A percentile compares a stretch with the other conserved stretches of the same genome.
Evolutionary conservation across 2,329 filamentous ascomycete species (phyloP).

Genomic region (Alternaria sp.): DNA sequence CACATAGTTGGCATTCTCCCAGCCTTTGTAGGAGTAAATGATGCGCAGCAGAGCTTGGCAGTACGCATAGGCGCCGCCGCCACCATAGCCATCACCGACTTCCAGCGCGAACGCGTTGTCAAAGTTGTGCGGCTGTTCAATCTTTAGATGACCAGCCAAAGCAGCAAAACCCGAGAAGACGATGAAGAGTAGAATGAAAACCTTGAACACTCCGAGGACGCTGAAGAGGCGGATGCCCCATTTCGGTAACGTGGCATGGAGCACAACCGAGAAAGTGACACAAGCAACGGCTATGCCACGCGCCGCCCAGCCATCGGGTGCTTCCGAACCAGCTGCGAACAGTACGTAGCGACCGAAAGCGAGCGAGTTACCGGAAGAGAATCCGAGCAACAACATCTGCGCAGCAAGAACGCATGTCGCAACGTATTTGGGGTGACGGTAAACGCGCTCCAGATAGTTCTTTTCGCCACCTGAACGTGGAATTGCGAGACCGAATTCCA

Average conservation of each 20-base stretch:
- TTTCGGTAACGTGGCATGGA: conserved; percentile 63
- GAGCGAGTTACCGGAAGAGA: conserved; percentile 64
- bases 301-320: conserved; percentile 62
- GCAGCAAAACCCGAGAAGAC: conserved; percentile 61
- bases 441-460: conserved; percentile 70
- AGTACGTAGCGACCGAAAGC: conserved; percentile 66
- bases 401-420: conserved; percentile 66
- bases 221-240: conserved; percentile 67
- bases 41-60: conserved; percentile 65
- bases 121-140: conserved; percentile 63
- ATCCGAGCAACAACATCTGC: conserved; percentile 68
- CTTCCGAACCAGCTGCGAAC: conserved; percentile 57
- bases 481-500: conserved; percentile 69
- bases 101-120: conserved; percentile 61
- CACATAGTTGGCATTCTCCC: conserved; percentile 62
- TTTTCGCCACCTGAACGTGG: conserved; percentile 70
- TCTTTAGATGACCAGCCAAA: conserved; percentile 40
- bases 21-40: conserved; percentile 68
- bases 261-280: conserved; percentile 60
- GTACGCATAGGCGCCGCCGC: conserved; percentile 52
- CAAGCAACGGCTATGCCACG: conserved; percentile 58
- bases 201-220: conserved; percentile 66
- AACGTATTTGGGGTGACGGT: conserved; percentile 64
- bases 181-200: conserved; percentile 65
- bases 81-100: conserved; percentile 40